phyloP scores from a whole-genome alignment of 2,329 filamentous ascomycete genomes.

The Aspergillus ustus region DNA sequence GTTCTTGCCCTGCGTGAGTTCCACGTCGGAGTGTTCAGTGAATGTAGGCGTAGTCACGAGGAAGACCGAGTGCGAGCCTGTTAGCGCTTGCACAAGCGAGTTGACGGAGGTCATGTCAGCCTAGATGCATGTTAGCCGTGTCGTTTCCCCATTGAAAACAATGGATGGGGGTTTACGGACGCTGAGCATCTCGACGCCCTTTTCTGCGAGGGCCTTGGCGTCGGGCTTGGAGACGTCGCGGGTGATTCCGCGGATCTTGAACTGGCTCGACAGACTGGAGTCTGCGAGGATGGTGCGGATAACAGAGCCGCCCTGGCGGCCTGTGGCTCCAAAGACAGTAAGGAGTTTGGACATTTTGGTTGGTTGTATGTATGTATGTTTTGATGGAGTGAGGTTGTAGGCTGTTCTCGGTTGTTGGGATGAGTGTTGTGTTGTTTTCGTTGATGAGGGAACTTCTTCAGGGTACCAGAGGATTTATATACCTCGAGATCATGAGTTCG shows the following conservation, averaged over 20 bases:
- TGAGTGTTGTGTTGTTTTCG: background rate
- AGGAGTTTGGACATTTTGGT: slow-evolving; percentile 11
- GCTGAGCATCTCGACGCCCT: background rate
- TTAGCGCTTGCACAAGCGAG: slow-evolving; percentile 49
- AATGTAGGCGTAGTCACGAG: slow-evolving; percentile 51
- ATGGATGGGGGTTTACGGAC: background rate
- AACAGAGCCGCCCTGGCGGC: slow-evolving; percentile 6
- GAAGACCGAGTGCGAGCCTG: slow-evolving; percentile 55
- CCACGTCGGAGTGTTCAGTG: slow-evolving; percentile 21
- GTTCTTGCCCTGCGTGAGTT: slow-evolving; percentile 42
- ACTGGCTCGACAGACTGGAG: slow-evolving; percentile 3
- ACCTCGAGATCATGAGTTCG: background rate
- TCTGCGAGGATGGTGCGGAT: slow-evolving; percentile 7
- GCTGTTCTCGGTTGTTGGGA: background rate
- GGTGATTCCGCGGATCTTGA: slow-evolving; percentile 15
- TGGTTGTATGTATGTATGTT: background rate
- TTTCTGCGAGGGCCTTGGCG: slow-evolving; percentile 2
- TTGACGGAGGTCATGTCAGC: slow-evolving; percentile 47
- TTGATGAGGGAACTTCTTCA: background rate
- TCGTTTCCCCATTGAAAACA: background rate
- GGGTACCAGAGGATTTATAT: background rate
- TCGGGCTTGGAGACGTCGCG: slow-evolving; percentile 12
- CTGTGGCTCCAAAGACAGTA: slow-evolving; percentile 13
- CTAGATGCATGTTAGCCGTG: background rate
- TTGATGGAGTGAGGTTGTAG: background rate